Evolutionary conservation across 1,284 basidiomycete species (phyloP).

Genomic region (Marasmius sp.): DNA sequence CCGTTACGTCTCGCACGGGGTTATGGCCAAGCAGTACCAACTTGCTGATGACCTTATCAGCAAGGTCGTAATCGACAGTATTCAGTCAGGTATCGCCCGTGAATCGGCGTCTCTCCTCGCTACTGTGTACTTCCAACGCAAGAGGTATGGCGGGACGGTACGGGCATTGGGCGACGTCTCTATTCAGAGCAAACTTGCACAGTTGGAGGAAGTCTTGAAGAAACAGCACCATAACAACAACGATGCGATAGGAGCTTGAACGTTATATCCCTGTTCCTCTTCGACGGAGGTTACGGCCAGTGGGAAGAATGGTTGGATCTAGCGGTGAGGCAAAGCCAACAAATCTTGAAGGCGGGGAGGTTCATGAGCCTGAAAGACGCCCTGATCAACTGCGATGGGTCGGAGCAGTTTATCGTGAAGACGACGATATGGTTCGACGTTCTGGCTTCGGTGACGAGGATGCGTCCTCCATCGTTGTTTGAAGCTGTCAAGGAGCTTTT

Average conservation of each 20-base stretch:
- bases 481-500: conserved; percentile 58
- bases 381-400: conserved; percentile 44
- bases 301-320: conserved; percentile 68
- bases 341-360: conserved; percentile 36
- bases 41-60: conserved; percentile 57
- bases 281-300: conserved; percentile 66
- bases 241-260: conserved; percentile 78
- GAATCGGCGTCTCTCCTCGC: conserved; percentile 61
- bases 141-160: background rate
- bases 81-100: conserved; percentile 39
- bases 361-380: conserved; percentile 41
- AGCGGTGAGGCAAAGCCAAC: conserved; percentile 52
- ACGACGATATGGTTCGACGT: conserved; percentile 87
- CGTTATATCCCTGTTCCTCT: conserved; percentile 71
- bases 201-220: conserved; percentile 25
- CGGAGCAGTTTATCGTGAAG: conserved; percentile 70
- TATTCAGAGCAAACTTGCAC: conserved; percentile 26
- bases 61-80: conserved; percentile 43
- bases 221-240: conserved; percentile 42
- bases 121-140: conserved; percentile 45
- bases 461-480: conserved; percentile 57
- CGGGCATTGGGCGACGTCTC: background rate
- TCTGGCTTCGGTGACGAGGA: conserved; percentile 69
- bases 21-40: conserved; percentile 66
- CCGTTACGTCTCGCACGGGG: conserved; percentile 42